These are phyloP conservation scores for Santalum album DNA, from an alignment of 164 flowering plant genomes.

Conservation along the genomic window DNA sequence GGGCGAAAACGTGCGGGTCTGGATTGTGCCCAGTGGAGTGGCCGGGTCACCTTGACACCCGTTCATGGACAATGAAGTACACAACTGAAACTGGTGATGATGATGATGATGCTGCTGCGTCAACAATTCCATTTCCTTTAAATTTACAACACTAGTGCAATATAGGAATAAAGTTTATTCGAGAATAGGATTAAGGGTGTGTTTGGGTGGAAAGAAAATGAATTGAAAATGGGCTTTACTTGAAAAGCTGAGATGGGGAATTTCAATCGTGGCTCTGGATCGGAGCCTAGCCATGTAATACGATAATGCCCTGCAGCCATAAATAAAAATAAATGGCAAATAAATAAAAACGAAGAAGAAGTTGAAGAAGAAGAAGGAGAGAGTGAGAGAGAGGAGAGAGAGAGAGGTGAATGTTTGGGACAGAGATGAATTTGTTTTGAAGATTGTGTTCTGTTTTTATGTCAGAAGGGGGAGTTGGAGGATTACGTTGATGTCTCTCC, in stretches of 20 bases:
- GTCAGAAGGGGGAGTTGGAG: not conserved
- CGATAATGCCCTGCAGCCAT: conserved; percentile 22
- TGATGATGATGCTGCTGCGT: conserved; percentile 15
- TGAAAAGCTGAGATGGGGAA: conserved; percentile 2
- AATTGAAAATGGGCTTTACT: not conserved
- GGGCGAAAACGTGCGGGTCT: conserved; percentile 47
- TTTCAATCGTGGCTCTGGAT: conserved; percentile 12
- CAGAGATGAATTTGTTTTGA: not conserved
- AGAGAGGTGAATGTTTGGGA: conserved; percentile 3
- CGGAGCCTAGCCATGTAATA: conserved; percentile 11
- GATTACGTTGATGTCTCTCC: not conserved
- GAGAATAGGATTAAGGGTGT: not conserved
- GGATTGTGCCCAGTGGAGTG: conserved; percentile 36
- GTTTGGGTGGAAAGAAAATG: not conserved
- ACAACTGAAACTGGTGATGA: conserved; percentile 21
- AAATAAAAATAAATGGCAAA: no score
- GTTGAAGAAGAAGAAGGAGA: not conserved
- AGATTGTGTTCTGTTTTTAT: not conserved
- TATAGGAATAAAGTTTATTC: not conserved
- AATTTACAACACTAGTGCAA: not conserved
- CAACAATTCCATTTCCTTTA: not conserved
- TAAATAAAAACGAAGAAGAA: no score
- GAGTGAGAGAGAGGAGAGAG: not conserved
- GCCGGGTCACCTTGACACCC: conserved; percentile 53
- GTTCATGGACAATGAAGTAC: conserved; percentile 66